Evolutionary conservation across 192 early-diverging fungal genomes (phyloP), one percentile per base, ranked within the genome.

Genomic region (Coemansia sp.): DNA sequence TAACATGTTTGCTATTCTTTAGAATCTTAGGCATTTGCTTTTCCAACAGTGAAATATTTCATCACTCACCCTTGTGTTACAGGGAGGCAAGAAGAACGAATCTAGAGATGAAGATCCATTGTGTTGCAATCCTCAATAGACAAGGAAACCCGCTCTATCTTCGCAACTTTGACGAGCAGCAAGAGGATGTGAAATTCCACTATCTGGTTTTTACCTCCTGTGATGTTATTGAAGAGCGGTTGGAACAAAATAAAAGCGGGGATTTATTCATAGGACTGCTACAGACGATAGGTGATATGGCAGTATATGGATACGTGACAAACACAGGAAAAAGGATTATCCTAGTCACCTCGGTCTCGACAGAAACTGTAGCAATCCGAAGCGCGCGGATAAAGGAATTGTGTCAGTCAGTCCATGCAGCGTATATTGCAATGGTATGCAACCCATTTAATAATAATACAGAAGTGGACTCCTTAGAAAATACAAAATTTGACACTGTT

Each of bases 161-260:
- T 66, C 87, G 88, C 61, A 92, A 85, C 66, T 92, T 91, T 73
- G 89, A 86, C 68, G 14, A 76, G 18, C 69, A 83, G 50, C 87
- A 92, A 59, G 85, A 87, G 6, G 89, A 93, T 65, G 84, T 95
- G 22, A 92, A 94, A 65, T 94, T 89, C 74, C 91, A 94, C 80
- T 95, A 93, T 65, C 72, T 95, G 69, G 91, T 90, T n/a, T 92
- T 95, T 63, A 95, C 93, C 2, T 90, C 93, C 0, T 88, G 87
- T 68, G 95, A 97, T 76, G 84, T 94, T 5, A 90, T 97, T 67
- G 95, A 95, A 58, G 73, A 76, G 49, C 66, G 69, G 10, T n/a
- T 71, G 23, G 53, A 53, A 7, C 49, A 73, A 27, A 38, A 38
- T 49, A 91, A 91, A 67, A 64, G 86, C 25, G 31, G 48, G 24